Evolutionary conservation across 805 yeast species (phyloP), one percentile per base, ranked within the genome.

Genomic region (Schwanniomyces occidentalis): DNA sequence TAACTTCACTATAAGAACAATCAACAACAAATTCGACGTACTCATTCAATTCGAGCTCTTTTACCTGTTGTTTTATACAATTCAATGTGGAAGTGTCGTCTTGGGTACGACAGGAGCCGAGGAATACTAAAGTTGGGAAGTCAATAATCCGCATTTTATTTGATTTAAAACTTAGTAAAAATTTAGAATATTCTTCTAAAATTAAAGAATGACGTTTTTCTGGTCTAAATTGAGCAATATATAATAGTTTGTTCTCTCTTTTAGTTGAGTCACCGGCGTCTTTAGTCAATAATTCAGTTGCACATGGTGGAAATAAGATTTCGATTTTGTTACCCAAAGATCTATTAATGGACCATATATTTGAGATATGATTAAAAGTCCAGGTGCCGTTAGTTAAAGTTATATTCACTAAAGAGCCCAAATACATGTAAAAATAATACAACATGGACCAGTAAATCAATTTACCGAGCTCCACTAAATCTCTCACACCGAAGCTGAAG

Each of bases 221-320:
- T 1, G 96, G 93, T 39, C 99, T 77, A 62, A 86, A 93, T 60
- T 93, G 99, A 0, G 97, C 98, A 30, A 93, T 63, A 37, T 79
- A 84, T 13, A 85, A 64, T 40, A 82, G 34, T 30, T 61, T 37
- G 46, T 56, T 46, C 48, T 65, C 41, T 54, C 80, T 52, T 25
- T 16, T 47, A 20, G 26, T 49, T 36, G 32, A 38, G 27, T 31
- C 12, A n/a, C n/a, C n/a, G 2, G 29, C 24, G 3, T 34, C 38
- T 4, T 38, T 48, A 38, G 38, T 48, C 35, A 46, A 51, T 21
- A 67, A 69, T 46, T 82, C 85, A 6, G 88, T 78, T 3, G 90
- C 87, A 52, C 95, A 86, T 0, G 99, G 97, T 4, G 99, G 99
- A 53, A 86, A 93, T 20, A 90, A 63, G 2, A 82, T 73, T 5